Evolutionary conservation across 768 basidiomycete genomes (phyloP).

Genomic region (Porpolomopsis calyptriformis): DNA sequence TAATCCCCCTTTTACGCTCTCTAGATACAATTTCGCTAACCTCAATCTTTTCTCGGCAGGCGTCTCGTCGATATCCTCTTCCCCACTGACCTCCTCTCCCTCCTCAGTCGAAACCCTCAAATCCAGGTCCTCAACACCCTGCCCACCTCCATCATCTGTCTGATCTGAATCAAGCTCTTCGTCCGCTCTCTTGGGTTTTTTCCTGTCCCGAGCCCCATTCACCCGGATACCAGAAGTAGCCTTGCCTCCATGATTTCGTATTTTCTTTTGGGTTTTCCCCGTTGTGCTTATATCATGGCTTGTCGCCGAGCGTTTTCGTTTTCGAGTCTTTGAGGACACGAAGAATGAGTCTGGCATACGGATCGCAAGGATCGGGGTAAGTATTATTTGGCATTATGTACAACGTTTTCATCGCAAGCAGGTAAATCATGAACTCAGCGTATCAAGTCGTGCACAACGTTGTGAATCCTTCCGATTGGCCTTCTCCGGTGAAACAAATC

Average conservation of each 20-base stretch:
- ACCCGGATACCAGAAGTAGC: neutral
- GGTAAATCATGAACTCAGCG: too few relatives aligned
- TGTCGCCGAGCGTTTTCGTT: constrained; percentile 8
- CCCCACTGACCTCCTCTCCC: constrained; percentile 54
- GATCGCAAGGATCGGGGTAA: too few relatives aligned
- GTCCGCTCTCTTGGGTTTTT: constrained; percentile 26
- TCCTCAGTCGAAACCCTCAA: constrained; percentile 36
- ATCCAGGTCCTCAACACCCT: constrained; percentile 49
- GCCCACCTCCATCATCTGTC: constrained; percentile 30
- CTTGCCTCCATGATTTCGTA: too few relatives aligned
- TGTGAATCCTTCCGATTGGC: too few relatives aligned
- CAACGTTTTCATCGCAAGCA: neutral
- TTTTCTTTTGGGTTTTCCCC: constrained; percentile 8
- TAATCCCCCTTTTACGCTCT: constrained; percentile 68
- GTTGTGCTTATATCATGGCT: neutral
- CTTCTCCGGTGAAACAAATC: too few relatives aligned
- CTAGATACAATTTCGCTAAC: constrained; percentile 82
- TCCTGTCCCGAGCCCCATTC: constrained; percentile 20
- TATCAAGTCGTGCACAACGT: too few relatives aligned
- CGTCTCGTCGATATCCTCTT: constrained; percentile 83
- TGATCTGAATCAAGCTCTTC: constrained; percentile 78
- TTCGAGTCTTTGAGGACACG: constrained; percentile 10
- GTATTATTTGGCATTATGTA: neutral
- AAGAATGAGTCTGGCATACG: constrained; percentile 13
- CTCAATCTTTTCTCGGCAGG: constrained; percentile 88